These are phyloP conservation scores for Magnolia changhungtana DNA, from an alignment of 164 flowering plant species.

Conservation along the genomic window DNA sequence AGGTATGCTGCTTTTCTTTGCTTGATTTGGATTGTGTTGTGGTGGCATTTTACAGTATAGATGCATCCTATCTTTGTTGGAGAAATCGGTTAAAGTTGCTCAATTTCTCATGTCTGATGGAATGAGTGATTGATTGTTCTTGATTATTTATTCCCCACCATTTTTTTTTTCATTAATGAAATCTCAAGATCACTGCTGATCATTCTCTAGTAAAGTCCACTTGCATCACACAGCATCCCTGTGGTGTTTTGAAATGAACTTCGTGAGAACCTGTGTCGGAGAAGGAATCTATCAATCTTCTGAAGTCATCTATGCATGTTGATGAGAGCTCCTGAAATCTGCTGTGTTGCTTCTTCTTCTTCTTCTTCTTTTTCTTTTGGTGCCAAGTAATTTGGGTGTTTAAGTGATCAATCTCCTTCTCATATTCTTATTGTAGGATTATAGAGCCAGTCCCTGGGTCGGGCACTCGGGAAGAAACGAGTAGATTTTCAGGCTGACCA, in stretches of 20 bases:
- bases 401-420: background rate
- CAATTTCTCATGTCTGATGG: background rate
- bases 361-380: background rate
- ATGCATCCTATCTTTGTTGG: background rate
- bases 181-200: too few species aligned
- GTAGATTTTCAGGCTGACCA: background rate
- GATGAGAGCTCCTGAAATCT: background rate
- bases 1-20: constrained; percentile 8
- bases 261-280: background rate
- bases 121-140: background rate
- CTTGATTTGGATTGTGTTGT: background rate
- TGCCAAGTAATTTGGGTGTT: background rate
- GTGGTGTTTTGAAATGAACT: background rate
- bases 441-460: constrained; percentile 18
- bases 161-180: background rate
- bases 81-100: background rate
- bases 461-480: constrained; percentile 2
- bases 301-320: background rate
- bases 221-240: background rate
- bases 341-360: background rate
- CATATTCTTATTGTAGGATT: constrained; percentile 11
- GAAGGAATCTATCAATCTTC: background rate
- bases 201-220: background rate
- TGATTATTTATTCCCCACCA: background rate
- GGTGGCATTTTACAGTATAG: background rate